Evolutionary conservation across 202 grass and related monocot species (phyloP), one percentile per base, ranked within the genome.

Genomic region (Miscanthus sacchariflorus): DNA sequence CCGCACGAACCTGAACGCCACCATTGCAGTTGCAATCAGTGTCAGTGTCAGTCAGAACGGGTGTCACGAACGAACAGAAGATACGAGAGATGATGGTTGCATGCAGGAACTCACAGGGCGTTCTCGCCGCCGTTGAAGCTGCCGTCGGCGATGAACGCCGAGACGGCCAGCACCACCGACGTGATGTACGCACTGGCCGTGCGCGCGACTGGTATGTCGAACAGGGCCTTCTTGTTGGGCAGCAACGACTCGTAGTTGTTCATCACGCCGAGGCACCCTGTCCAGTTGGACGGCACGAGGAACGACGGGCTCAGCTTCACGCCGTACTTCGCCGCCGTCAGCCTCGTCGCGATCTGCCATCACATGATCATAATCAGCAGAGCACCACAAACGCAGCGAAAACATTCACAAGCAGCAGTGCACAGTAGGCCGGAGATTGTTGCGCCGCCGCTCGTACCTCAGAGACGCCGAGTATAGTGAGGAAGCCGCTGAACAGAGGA

Each of bases 81-180:
- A 17, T 0, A 50, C 2, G 48, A n/a, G 1, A 0, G 59, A 4
- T 63, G 59, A 11, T 24, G 21, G 59, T 10, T 39, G 38, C 38
- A 39, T 39, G 38, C 38, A 39, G 8, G n/a, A 90, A 90, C 92
- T 96, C 72, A 96, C 96, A 98, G 74, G 25, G 96, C 92, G 88
- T 98, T 98, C 9, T 98, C 94, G 56, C 94, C 96, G 78, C 94
- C 96, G 86, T 96, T 96, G 82, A 98, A 93, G 87, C 94, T 98
- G 49, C 96, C 96, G 89, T 98, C 96, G 18, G 72, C 83, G 81
- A 98, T 24, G 88, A 98, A 98, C 7, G 96, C 94, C 17, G 96
- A 90, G 82, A 96, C 52, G 13, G 92, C 96, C 4, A 96, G 89
- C 9, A 76, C 77, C 79, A 96, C 56, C 12, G 96, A 98, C 11